These are phyloP conservation scores for Fusarium abutilonis DNA, from an alignment of 2,329 filamentous ascomycete species.

Conservation along the genomic window DNA sequence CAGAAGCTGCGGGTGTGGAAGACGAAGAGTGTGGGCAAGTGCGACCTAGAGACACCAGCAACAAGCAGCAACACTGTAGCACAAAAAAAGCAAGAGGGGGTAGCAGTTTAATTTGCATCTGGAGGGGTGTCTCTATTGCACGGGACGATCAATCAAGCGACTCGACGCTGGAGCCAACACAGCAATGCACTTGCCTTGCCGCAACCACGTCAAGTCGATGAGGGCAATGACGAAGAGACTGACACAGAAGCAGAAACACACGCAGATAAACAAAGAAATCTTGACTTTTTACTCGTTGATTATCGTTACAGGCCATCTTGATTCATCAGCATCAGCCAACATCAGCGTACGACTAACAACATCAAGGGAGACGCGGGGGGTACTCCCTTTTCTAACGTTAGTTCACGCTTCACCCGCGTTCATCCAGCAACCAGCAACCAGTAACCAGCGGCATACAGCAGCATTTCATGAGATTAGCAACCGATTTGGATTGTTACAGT, in stretches of 20 bases:
- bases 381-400: background rate
- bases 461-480: background rate
- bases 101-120: background rate
- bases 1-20: constrained; percentile 30
- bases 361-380: constrained; percentile 3
- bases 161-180: constrained; percentile 39
- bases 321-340: constrained; percentile 7
- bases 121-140: constrained; percentile 24
- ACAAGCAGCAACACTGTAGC: constrained; percentile 4
- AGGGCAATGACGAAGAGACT: constrained; percentile 35
- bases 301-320: constrained; percentile 15
- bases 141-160: constrained; percentile 37
- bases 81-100: constrained; percentile 32
- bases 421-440: constrained; percentile 37
- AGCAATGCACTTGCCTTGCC: constrained; percentile 34
- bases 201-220: constrained; percentile 27
- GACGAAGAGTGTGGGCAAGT: constrained; percentile 28
- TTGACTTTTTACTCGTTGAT: constrained; percentile 21
- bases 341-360: constrained; percentile 17
- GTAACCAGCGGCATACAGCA: constrained; percentile 3
- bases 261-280: constrained; percentile 24
- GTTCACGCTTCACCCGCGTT: constrained; percentile 25
- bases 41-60: constrained; percentile 25
- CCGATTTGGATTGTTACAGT: constrained; percentile 4
- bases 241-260: constrained; percentile 35